Base-by-base conservation (phyloP, 441 rosid genomes). In the Euphorbia celastroides region DNA sequence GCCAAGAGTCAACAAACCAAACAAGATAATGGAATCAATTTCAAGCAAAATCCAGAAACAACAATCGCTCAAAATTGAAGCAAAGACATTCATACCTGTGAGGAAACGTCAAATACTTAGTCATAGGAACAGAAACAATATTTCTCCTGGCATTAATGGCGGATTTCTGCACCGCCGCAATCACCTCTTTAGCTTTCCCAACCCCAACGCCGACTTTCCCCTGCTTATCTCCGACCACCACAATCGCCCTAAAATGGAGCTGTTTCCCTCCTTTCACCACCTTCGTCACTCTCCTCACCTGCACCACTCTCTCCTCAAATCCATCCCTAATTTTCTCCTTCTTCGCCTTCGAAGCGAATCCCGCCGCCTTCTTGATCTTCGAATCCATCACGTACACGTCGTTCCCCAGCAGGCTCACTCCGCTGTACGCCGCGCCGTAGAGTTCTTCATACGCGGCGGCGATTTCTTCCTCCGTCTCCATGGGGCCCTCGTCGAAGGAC, bases 211-310 rank as follows among this genome's bases (percentile, higher is more conserved):
- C 93, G 2, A 90, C 96, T 26, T 81, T 79, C 0, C 96, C 97
- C 59, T 89, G 82, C 74, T 85, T 91, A 34, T 93, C 92, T 1
- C 99, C 99, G 8, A 90, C 95, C 57, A 93, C 90, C 55, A 93
- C 96, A 78, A 89, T 76, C 0, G 86, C 96, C 72, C 99, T 83
- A 56, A 89, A 93, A 63, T 86, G 87, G 79, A 91, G 69, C 38
- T 87, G 89, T 67, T 87, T 89, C 64, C 99, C 99, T 63, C 96
- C 99, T 80, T 93, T 89, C 19, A 90, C 96, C 64, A 87, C 97
- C 75, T 89, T 93, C 20, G 92, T 87, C 36, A 91, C 97, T 70
- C 95, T 79, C 72, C 96, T 69, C 5, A 87, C 93, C 70, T 89
- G 92, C 46, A 91, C 82, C 41, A 93, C 96, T 69, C 95, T 81